Conservation (phyloP, 345 rosid species). For the Heritiera fomes region DNA sequence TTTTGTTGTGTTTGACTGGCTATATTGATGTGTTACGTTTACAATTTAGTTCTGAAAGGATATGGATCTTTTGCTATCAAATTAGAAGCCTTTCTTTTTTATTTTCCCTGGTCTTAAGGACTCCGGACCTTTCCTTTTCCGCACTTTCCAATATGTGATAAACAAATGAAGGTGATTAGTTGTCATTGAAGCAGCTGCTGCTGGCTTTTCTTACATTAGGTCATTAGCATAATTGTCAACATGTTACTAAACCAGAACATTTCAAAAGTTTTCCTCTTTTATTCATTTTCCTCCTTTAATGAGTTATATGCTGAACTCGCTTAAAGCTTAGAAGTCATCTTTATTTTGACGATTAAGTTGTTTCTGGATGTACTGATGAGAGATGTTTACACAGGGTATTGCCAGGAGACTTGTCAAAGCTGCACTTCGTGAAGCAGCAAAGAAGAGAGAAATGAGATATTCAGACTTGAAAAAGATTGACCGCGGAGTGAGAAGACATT, state of each 20-base stretch:
- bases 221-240: neutral
- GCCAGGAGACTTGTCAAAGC: conserved; percentile 77
- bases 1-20: conserved; percentile 7
- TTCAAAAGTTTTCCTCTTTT: neutral
- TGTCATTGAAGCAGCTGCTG: neutral
- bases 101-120: neutral
- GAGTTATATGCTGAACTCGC: neutral
- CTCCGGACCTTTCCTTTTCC: conserved; percentile 1
- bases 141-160: neutral
- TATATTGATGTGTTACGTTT: conserved; percentile 6
- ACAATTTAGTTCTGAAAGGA: neutral
- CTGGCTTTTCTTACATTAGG: neutral
- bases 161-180: conserved; percentile 13
- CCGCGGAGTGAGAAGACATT: conserved; percentile 93
- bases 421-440: conserved; percentile 85
- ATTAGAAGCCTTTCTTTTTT: conserved; percentile 12
- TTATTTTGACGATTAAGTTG: neutral
- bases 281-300: neutral
- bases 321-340: conserved; percentile 10
- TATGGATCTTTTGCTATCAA: conserved; percentile 13
- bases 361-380: neutral
- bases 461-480: conserved; percentile 94
- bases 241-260: neutral
- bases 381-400: conserved; percentile 52
- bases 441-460: conserved; percentile 93